These are phyloP conservation scores for Rhizopogon vesiculosus DNA, from an alignment of 768 basidiomycete species.

Conservation along the genomic window DNA sequence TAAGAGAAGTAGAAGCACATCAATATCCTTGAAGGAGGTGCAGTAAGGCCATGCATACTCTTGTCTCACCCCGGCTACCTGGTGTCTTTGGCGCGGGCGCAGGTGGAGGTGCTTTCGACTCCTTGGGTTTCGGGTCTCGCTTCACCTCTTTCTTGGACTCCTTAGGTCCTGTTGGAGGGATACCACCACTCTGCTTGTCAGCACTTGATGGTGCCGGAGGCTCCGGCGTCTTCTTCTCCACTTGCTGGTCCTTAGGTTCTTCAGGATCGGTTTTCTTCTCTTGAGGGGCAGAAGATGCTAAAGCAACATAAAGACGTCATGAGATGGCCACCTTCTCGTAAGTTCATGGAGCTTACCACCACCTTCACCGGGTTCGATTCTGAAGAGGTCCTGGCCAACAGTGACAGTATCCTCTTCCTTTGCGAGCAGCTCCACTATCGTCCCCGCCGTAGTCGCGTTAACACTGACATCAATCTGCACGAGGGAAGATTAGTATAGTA, in stretches of 20 bases:
- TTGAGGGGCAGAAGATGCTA: conserved; percentile 28
- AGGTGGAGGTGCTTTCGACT: conserved; percentile 17
- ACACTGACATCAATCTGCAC: conserved; percentile 93
- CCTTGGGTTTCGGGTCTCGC: conserved; percentile 30
- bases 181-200: conserved; percentile 16
- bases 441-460: conserved; percentile 87
- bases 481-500: conserved; percentile 5
- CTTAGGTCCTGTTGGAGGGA: conserved; percentile 24
- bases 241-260: conserved; percentile 45
- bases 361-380: conserved; percentile 78
- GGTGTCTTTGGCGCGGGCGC: conserved; percentile 30
- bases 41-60: conserved; percentile 43
- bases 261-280: conserved; percentile 32
- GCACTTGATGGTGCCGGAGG: conserved; percentile 38
- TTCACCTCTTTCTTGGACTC: conserved; percentile 33
- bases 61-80: conserved; percentile 77
- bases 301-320: conserved; percentile 8
- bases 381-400: conserved; percentile 92
- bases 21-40: background rate
- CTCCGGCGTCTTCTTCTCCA: conserved; percentile 39
- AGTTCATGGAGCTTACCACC: conserved; percentile 33
- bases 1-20: conserved; percentile 18
- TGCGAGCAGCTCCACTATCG: conserved; percentile 80
- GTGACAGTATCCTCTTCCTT: conserved; percentile 92
- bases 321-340: background rate